Evolutionary conservation across 2,329 filamentous ascomycete genomes (phyloP).

Genomic region (Hypomyces perniciosus): DNA sequence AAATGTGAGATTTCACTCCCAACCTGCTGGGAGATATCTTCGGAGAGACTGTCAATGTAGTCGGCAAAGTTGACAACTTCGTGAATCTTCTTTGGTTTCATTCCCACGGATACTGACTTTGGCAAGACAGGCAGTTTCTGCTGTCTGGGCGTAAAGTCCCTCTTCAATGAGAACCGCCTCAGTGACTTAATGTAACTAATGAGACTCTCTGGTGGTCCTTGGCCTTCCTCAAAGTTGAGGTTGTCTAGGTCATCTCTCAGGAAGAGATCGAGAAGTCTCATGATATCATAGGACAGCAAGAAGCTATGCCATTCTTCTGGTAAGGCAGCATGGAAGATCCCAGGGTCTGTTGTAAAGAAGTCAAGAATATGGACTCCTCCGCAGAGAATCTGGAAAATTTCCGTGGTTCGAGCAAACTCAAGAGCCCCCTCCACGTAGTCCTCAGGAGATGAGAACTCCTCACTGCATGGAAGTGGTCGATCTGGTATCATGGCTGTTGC

Average conservation of each 20-base stretch:
- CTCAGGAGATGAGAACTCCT: constrained; percentile 64
- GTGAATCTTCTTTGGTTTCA: constrained; percentile 94
- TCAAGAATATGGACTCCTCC: constrained; percentile 96
- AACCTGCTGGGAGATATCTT: constrained; percentile 53
- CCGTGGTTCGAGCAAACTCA: constrained; percentile 65
- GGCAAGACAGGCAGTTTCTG: constrained; percentile 54
- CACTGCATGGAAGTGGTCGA: constrained; percentile 60
- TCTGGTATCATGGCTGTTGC: constrained; percentile 39
- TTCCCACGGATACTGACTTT: constrained; percentile 72
- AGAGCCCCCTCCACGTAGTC: constrained; percentile 75
- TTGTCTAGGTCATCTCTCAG: constrained; percentile 66
- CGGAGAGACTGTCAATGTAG: constrained; percentile 62
- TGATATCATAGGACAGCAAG: constrained; percentile 63
- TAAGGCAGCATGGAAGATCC: constrained; percentile 72
- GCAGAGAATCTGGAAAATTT: constrained; percentile 80
- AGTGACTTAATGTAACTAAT: constrained; percentile 67
- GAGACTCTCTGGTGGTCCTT: constrained; percentile 49
- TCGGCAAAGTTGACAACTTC: constrained; percentile 88
- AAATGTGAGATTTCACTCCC: constrained; percentile 68
- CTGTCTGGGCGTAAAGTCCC: constrained; percentile 48
- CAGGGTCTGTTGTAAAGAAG: constrained; percentile 82
- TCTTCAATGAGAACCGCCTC: constrained; percentile 59
- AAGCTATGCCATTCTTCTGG: constrained; percentile 77
- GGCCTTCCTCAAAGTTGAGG: constrained; percentile 20
- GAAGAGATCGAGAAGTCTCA: constrained; percentile 73